phyloP scores from a whole-genome alignment of 768 basidiomycete species.

The Suillus subalutaceus region DNA sequence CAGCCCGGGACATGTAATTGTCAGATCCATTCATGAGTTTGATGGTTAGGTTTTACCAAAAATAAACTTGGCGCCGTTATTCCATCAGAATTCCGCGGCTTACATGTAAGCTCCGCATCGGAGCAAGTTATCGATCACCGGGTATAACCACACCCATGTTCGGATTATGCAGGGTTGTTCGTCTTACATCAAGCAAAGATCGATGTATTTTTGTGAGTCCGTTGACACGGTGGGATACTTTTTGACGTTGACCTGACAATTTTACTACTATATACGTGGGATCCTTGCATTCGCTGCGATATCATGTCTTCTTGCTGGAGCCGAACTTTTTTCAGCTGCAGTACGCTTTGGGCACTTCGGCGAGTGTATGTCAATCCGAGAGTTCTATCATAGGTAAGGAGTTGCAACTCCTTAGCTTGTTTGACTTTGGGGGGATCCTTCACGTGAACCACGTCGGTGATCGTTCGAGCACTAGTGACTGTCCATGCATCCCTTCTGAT shows the following conservation, averaged over 20 bases:
- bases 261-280: background rate
- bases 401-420: background rate
- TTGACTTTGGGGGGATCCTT: background rate
- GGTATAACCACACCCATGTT: background rate
- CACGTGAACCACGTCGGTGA: too few species aligned
- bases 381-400: background rate
- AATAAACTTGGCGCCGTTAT: background rate
- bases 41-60: background rate
- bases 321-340: background rate
- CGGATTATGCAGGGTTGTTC: too few species aligned
- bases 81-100: background rate
- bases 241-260: background rate
- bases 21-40: background rate
- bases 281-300: background rate
- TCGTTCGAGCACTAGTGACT: background rate
- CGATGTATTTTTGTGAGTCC: background rate
- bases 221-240: background rate
- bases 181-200: background rate
- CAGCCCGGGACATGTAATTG: too few species aligned
- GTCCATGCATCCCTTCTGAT: background rate
- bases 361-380: background rate
- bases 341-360: background rate
- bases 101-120: background rate
- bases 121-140: background rate
- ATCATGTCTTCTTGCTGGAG: background rate